Percentiles rank a stretch among this genome's conserved stretches.
These are phyloP conservation scores for Rhododendron williamsianum DNA, from an alignment of 148 eudicot species.

Conservation along the genomic window DNA sequence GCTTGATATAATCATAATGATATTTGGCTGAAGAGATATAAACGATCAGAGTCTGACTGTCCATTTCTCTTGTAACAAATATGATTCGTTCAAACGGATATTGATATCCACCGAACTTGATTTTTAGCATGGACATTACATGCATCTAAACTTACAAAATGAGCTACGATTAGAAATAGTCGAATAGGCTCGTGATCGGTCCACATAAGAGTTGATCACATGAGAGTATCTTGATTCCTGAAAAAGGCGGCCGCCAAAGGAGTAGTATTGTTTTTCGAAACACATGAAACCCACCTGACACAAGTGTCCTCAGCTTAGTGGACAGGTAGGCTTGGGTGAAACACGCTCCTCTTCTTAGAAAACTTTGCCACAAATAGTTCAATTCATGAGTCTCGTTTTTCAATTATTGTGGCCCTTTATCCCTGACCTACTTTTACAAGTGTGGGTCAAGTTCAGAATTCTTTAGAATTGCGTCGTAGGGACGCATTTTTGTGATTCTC, in stretches of 20 bases:
- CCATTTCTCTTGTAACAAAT: no score
- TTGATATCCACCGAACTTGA: no score
- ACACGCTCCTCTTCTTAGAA: neutral
- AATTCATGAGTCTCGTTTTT: neutral
- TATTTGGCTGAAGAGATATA: no score
- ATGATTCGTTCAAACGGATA: no score
- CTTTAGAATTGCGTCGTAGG: neutral
- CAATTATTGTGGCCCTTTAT: neutral
- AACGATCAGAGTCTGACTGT: no score
- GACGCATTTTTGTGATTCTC: neutral
- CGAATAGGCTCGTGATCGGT: neutral
- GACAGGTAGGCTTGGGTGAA: neutral
- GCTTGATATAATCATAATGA: neutral
- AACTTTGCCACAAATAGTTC: neutral
- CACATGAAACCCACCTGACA: neutral
- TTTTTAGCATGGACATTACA: no score
- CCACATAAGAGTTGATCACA: neutral
- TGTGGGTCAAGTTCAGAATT: neutral
- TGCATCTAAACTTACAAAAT: no score
- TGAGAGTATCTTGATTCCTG: neutral
- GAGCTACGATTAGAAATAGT: neutral
- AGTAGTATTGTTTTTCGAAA: neutral
- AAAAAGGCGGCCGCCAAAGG: no score
- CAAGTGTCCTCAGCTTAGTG: neutral
- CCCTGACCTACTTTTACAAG: neutral